Conservation (phyloP, 2,329 filamentous ascomycete genomes). For the Colletotrichum sp. region DNA sequence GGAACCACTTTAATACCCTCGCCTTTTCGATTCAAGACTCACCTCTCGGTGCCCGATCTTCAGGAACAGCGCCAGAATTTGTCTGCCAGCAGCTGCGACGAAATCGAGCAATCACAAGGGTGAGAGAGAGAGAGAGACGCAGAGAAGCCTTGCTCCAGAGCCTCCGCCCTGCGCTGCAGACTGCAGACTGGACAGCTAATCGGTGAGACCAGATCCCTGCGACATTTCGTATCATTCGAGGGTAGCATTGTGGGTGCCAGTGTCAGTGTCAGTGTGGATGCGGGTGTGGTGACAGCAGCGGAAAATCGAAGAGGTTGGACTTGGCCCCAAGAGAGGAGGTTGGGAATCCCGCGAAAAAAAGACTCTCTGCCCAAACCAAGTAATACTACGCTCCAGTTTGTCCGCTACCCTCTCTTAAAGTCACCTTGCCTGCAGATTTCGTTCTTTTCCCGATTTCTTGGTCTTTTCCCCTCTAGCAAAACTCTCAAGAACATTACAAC, state of each 20-base stretch:
- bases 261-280: background rate
- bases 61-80: conserved; percentile 5
- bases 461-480: conserved; percentile 1
- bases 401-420: conserved; percentile 15
- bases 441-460: background rate
- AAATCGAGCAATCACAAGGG: background rate
- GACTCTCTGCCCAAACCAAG: conserved; percentile 11
- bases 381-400: conserved; percentile 1
- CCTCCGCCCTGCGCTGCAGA: background rate
- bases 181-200: background rate
- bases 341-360: conserved; percentile 19
- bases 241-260: conserved; percentile 15
- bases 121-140: background rate
- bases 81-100: background rate
- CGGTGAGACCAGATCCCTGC: conserved; percentile 16
- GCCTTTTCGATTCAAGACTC: background rate
- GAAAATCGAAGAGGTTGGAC: conserved; percentile 20
- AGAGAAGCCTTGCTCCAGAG: background rate
- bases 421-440: conserved; percentile 6
- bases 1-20: background rate
- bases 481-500: background rate
- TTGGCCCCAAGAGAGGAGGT: conserved; percentile 10
- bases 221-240: conserved; percentile 8
- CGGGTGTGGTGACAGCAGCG: conserved; percentile 18
- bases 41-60: conserved; percentile 12